Evolutionary conservation across 106 monocot species (phyloP), one percentile per base, ranked within the genome.

Genomic region (Alisma plantagoaquatica): DNA sequence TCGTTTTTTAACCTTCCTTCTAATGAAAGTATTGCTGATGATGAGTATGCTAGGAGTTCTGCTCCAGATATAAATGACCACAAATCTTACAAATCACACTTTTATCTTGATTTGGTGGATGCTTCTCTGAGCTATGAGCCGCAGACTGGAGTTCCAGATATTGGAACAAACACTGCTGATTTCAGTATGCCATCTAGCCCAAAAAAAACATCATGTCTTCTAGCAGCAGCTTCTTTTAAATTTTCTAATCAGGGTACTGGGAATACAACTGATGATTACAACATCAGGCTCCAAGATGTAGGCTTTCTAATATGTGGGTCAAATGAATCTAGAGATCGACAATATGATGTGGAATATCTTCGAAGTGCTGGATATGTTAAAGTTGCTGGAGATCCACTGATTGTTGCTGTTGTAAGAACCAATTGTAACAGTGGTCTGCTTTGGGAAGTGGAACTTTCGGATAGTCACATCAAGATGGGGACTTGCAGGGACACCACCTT

Each of bases 31-130:
- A 64, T 57, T 32, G 35, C 33, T 16, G 51, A 46, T 65, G 58
- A 4, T 61, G 45, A 3, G 22, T n/a, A n/a, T n/a, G n/a, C n/a
- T n/a, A n/a, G n/a, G n/a, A n/a, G n/a, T n/a, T n/a, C n/a, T n/a
- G n/a, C n/a, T n/a, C n/a, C n/a, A n/a, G n/a, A n/a, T n/a, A n/a
- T n/a, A n/a, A n/a, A n/a, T n/a, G n/a, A n/a, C n/a, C n/a, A n/a
- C n/a, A n/a, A n/a, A n/a, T 16, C 3, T 32, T 60, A 42, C 31
- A 71, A 61, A 49, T 38, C 73, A 43, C 66, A 33, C 9, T 90
- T 98, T 66, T 90, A 73, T 68, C 73, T 98, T 53, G 78, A 98
- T 63, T 64, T 98, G 54, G 76, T 90, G 43, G 89, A 90, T 79
- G 63, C 79, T 76, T 75, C 84, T 48, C 35, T 98, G 51, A 76